Conservation (phyloP, 495 filamentous ascomycete species). For the Diplogelasinospora grovesii region DNA sequence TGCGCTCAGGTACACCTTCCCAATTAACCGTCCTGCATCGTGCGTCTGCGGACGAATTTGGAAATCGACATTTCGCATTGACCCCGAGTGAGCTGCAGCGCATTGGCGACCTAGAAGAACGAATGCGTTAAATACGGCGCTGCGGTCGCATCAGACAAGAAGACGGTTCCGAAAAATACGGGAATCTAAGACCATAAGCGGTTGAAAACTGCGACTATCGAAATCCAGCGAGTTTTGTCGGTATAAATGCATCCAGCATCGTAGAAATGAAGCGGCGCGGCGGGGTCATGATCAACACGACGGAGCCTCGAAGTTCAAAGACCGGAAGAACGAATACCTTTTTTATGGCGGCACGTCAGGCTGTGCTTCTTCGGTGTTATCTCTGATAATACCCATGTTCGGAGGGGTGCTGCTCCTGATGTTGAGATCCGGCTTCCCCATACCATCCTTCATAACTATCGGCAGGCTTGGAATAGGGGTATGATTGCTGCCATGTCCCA, state of each 20-base stretch:
- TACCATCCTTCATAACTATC: conserved; percentile 38
- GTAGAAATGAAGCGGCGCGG: too few species aligned
- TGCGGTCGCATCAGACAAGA: too few species aligned
- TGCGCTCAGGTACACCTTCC: conserved; percentile 24
- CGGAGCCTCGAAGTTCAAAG: too few species aligned
- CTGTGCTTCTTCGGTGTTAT: conserved; percentile 5
- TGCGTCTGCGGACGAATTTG: conserved; percentile 11
- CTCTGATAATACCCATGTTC: conserved; percentile 29
- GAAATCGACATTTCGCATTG: conserved; percentile 11
- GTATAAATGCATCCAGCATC: too few species aligned
- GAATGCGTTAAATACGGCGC: not conserved
- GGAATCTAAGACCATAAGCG: too few species aligned
- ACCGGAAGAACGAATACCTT: too few species aligned
- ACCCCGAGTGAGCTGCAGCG: conserved; percentile 2
- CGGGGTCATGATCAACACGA: too few species aligned
- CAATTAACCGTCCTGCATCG: conserved; percentile 18
- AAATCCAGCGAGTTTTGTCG: too few species aligned
- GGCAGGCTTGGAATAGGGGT: conserved; percentile 31
- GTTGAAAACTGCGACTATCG: too few species aligned
- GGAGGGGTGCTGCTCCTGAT: conserved; percentile 23
- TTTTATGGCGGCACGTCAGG: too few species aligned
- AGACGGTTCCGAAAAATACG: too few species aligned
- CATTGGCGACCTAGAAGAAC: not conserved
- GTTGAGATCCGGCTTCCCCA: conserved; percentile 26
- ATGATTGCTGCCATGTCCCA: conserved; percentile 38